A percentile compares a stretch with the other conserved stretches of the same genome.
Evolutionary conservation across 1,139 yeast species (phyloP).

Genomic region (Ogataea hybrid): DNA sequence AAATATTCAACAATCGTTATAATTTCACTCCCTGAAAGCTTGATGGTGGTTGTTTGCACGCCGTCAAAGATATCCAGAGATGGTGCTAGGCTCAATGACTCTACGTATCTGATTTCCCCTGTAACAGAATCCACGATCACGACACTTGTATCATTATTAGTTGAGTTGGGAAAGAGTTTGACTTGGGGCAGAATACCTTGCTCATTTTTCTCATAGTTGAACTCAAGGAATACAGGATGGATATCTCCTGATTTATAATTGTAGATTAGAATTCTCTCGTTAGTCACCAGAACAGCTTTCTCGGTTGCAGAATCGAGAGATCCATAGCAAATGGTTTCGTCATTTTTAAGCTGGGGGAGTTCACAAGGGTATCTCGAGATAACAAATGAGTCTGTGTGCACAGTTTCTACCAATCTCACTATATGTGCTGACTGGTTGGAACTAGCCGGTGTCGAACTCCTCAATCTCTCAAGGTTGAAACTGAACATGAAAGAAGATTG

Average conservation of each 20-base stretch:
- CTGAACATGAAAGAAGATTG: conserved; percentile 13
- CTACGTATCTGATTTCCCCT: conserved; percentile 63
- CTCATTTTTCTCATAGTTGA: conserved; percentile 34
- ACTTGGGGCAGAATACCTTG: conserved; percentile 51
- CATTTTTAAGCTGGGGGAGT: conserved; percentile 34
- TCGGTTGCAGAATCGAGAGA: conserved; percentile 52
- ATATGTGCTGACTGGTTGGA: background rate
- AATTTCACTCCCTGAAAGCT: conserved; percentile 49
- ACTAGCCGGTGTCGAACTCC: conserved; percentile 4
- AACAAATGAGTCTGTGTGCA: conserved; percentile 58
- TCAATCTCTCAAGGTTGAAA: conserved; percentile 25
- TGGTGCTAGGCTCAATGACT: conserved; percentile 43
- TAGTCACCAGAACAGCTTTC: conserved; percentile 54
- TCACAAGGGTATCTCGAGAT: conserved; percentile 59
- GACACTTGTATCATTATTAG: conserved; percentile 70
- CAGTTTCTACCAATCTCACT: conserved; percentile 42
- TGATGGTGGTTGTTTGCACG: conserved; percentile 35
- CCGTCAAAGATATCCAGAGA: conserved; percentile 38
- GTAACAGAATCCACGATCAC: conserved; percentile 53
- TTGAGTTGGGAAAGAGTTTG: conserved; percentile 62
- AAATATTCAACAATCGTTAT: conserved; percentile 58
- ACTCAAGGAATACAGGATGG: conserved; percentile 55
- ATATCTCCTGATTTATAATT: conserved; percentile 59
- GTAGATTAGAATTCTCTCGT: conserved; percentile 64
- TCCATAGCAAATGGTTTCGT: conserved; percentile 40